Base-by-base conservation (phyloP, 768 basidiomycete genomes). In the Brasilioporus rufonigricans region DNA sequence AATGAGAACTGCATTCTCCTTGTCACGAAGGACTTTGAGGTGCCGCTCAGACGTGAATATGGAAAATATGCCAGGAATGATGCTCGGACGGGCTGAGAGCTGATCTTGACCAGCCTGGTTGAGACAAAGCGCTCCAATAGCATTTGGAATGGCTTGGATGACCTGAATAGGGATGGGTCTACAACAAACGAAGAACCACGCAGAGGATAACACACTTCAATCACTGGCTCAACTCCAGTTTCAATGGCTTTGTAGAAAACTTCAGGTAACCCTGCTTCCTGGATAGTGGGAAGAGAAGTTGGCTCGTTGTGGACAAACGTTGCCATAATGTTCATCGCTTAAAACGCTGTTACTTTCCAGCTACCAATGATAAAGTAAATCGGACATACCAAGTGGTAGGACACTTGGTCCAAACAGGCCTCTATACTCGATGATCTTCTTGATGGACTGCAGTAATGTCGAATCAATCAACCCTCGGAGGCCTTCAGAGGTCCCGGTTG, bases 231-330 rank as follows among this genome's bases (percentile, higher is more conserved):
- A 39, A 96, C 79, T 4, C 88, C 91, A 33, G 77, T 76, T 72
- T 96, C 93, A 41, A 99, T 83, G 4, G 89, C 82, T 53, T 81
- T 80, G 72, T 94, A 98, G 64, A 99, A 93, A 0, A 85, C 80
- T 63, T 93, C 90, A 1, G 97, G 97, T 4, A 99, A 72, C 6
- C 87, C 85, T 26, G 85, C 81, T 71, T 99, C 97, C 71, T 99
- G 97, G 21, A 99, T 89, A 50, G 96, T 87, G 2, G 84, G 76
- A 53, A 99, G 75, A 16, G 93, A 97, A 0, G 95, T 98, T 8
- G 97, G 97, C 70, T 99, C 97, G 60, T 98, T 99, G 76, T 99
- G 96, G 10, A 98, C 86, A 71, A 98, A 98, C 0, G 93, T 93
- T 14, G 93, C 86, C 86, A 97, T 92, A 65, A 94, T 88, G 68